Evolutionary conservation across 2,329 filamentous ascomycete species (phyloP), one percentile per base, ranked within the genome.

Genomic region (Microdochium nivale): DNA sequence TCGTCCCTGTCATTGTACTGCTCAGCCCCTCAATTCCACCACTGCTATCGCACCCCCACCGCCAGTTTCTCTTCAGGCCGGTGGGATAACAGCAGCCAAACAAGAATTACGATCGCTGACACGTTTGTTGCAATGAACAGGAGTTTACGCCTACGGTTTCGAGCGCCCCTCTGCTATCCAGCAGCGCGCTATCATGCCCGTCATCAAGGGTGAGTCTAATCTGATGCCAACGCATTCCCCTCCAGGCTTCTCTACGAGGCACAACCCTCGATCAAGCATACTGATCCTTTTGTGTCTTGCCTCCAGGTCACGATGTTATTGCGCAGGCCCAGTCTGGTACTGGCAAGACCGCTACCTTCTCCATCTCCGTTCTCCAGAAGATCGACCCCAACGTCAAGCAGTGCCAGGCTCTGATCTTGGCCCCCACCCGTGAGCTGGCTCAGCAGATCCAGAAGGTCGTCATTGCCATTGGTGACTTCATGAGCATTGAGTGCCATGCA

Each of bases 401-500:
- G 68, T 96, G 90, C 83, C 94, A 99, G 86, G 95, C 94, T 59
- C 83, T 99, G 59, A 96, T 99, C 67, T 88, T 99, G 61, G 92
- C 94, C 59, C 94, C 94, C 63, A 99, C 94, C 67, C 92, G 94
- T 78, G 94, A 99, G 82, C 82, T 99, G 69, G 94, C 94, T 63
- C 91, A 96, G 76, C 94, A 99, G 79, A 99, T 99, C 70, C 94
- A 99, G 78, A 97, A 96, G 81, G 94, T 99, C 67, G 90, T 99
- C 59, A 86, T 97, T 67, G 94, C 94, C 69, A 95, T 99, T 59
- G 94, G 94, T 71, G 94, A 99, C 77, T 99, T 96, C 83, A 97
- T 99, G 94, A 94, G 89, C 76, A 83, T 99, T 63, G 88, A 96
- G 77, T 96, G 92, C 84, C 94, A 99, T 72, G 94, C 94, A 70